phyloP scores from a whole-genome alignment of 2,329 filamentous ascomycete species.

The Fonsecaea erecta region DNA sequence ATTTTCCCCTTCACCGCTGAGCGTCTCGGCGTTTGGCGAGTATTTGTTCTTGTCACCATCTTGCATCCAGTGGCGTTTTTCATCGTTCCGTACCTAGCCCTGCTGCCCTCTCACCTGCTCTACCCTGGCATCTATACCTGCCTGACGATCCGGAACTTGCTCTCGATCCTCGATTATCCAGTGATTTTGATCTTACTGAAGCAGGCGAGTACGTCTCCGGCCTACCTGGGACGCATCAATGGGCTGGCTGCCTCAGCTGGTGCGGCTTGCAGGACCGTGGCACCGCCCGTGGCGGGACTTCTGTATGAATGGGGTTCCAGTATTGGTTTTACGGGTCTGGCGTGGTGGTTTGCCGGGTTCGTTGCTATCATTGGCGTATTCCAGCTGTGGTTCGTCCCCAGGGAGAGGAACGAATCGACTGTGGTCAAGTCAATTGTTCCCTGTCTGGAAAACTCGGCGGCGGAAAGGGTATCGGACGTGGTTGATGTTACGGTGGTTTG shows the following conservation, averaged over 20 bases:
- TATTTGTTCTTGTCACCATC: slow-evolving; percentile 67
- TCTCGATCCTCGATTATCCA: slow-evolving; percentile 71
- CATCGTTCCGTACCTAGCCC: slow-evolving; percentile 69
- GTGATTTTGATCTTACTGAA: slow-evolving; percentile 73
- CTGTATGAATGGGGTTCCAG: slow-evolving; percentile 67
- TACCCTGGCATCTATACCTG: slow-evolving; percentile 69
- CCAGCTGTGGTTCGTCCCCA: slow-evolving; percentile 61
- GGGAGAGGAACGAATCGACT: slow-evolving; percentile 51
- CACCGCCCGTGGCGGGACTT: slow-evolving; percentile 69
- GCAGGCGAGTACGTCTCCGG: slow-evolving; percentile 67
- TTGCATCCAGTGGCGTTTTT: slow-evolving; percentile 71
- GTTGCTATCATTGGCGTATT: slow-evolving; percentile 61
- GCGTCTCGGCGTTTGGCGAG: slow-evolving; percentile 68
- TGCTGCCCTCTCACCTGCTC: slow-evolving; percentile 59
- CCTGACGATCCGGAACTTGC: slow-evolving; percentile 67
- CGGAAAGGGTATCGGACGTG: slow-evolving; percentile 31
- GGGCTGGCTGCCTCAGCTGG: slow-evolving; percentile 73
- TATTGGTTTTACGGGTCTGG: slow-evolving; percentile 63
- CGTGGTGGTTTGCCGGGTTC: slow-evolving; percentile 65
- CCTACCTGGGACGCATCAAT: slow-evolving; percentile 71
- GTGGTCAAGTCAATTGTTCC: slow-evolving; percentile 45
- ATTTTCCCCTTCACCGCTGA: slow-evolving; percentile 70
- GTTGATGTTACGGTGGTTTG: slow-evolving; percentile 36
- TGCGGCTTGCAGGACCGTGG: slow-evolving; percentile 71
- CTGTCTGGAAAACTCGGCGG: slow-evolving; percentile 36